Evolutionary conservation across 2,329 filamentous ascomycete genomes (phyloP).

Genomic region (Amesomyces nigricolor): DNA sequence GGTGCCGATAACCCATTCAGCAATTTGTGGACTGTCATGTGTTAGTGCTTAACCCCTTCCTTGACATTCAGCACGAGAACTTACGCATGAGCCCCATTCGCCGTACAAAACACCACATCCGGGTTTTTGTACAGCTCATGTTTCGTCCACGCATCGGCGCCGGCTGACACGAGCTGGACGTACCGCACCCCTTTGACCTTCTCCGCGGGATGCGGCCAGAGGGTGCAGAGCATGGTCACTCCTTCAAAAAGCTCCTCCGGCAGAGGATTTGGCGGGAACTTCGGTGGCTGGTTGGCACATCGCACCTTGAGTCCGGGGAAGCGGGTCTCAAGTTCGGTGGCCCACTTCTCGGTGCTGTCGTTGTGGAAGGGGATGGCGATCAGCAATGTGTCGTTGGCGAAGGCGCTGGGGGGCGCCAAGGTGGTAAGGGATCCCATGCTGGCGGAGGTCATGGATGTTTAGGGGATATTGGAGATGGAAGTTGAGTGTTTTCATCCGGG

Average conservation of each 20-base stretch:
- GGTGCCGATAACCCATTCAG: conserved; percentile 30
- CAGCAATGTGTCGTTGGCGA: conserved; percentile 38
- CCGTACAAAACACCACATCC: conserved; percentile 36
- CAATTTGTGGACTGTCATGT: conserved; percentile 29
- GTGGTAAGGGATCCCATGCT: conserved; percentile 7
- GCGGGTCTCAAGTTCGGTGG: conserved; percentile 29
- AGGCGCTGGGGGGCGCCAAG: not conserved
- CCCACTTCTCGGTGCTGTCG: conserved; percentile 32
- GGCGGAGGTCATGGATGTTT: not conserved
- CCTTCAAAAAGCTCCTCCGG: conserved; percentile 32
- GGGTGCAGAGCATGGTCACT: conserved; percentile 37
- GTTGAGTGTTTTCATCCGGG: not conserved
- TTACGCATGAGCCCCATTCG: conserved; percentile 40
- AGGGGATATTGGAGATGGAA: not conserved
- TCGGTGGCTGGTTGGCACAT: conserved; percentile 28
- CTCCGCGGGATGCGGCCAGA: conserved; percentile 30
- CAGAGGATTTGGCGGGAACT: not conserved
- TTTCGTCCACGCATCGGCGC: conserved; percentile 38
- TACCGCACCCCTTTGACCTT: conserved; percentile 36
- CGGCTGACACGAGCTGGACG: conserved; percentile 42
- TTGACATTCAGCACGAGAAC: conserved; percentile 15
- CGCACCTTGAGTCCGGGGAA: conserved; percentile 37
- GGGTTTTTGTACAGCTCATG: conserved; percentile 33
- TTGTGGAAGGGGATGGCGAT: conserved; percentile 31
- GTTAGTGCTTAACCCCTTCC: not conserved